Conservation (phyloP, 257 asterid species). For the Pogostemon cablin region DNA sequence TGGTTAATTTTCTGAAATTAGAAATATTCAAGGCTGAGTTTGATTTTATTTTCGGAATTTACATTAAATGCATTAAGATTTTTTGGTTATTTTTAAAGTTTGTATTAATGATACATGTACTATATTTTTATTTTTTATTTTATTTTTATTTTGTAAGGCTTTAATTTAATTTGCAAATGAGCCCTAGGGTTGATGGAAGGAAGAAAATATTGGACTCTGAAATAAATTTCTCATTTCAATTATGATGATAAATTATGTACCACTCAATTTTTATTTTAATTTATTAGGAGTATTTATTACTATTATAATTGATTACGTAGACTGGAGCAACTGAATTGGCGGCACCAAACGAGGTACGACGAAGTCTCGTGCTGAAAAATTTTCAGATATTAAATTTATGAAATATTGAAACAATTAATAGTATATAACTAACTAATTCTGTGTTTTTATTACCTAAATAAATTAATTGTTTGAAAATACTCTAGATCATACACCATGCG, state of each 20-base stretch:
- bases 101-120: too few relatives aligned
- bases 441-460: too few relatives aligned
- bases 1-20: not conserved
- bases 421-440: too few relatives aligned
- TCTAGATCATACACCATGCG: too few relatives aligned
- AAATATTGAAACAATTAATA: too few relatives aligned
- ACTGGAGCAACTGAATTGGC: slow-evolving; percentile 19
- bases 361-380: not conserved
- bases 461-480: too few relatives aligned
- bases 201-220: too few relatives aligned
- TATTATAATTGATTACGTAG: not conserved
- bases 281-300: not conserved
- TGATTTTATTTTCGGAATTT: not conserved
- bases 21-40: not conserved
- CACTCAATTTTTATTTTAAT: not conserved
- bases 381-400: too few relatives aligned
- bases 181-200: too few relatives aligned
- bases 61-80: not conserved
- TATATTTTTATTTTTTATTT: too few relatives aligned
- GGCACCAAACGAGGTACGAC: slow-evolving; percentile 12
- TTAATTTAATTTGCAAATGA: slow-evolving; percentile 6
- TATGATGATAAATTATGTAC: slow-evolving; percentile 13
- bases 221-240: not conserved
- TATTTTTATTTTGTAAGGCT: too few relatives aligned
- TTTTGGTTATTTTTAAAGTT: not conserved